Conservation (phyloP, 306 rosid species). For the Lupinus albus region DNA sequence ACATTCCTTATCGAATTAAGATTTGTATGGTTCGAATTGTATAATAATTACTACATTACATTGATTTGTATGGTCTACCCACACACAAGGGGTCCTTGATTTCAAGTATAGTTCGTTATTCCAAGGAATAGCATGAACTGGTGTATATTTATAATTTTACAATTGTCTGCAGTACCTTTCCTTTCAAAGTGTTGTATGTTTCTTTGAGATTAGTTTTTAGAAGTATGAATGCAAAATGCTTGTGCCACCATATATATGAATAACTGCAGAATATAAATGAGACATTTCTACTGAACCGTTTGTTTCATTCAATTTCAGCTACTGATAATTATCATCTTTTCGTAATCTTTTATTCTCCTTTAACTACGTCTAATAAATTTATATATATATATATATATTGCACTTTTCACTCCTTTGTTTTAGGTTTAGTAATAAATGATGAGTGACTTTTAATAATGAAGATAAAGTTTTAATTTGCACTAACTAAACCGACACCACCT, state of each 20-base stretch:
- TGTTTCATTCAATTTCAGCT: not conserved
- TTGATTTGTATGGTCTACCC: no score
- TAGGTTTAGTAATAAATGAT: no score
- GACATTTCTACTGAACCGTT: not conserved
- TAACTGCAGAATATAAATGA: not conserved
- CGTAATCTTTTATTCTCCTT: not conserved
- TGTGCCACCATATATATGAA: not conserved
- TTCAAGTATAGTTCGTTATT: not conserved
- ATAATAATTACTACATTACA: not conserved
- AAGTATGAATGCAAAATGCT: constrained; percentile 9
- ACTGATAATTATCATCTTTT: not conserved
- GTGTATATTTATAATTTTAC: not conserved
- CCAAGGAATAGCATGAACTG: not conserved
- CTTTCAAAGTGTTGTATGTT: not conserved
- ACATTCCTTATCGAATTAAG: not conserved
- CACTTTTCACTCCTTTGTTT: no score
- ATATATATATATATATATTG: no score
- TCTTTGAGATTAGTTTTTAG: not conserved
- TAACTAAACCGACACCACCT: no score
- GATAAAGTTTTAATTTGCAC: no score
- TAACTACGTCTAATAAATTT: not conserved
- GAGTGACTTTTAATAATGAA: no score
- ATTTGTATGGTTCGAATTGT: no score
- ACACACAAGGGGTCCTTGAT: constrained; percentile 36
- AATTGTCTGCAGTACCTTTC: constrained; percentile 2